Conservation (phyloP, 345 rosid species). For the Isatis tinctoria region DNA sequence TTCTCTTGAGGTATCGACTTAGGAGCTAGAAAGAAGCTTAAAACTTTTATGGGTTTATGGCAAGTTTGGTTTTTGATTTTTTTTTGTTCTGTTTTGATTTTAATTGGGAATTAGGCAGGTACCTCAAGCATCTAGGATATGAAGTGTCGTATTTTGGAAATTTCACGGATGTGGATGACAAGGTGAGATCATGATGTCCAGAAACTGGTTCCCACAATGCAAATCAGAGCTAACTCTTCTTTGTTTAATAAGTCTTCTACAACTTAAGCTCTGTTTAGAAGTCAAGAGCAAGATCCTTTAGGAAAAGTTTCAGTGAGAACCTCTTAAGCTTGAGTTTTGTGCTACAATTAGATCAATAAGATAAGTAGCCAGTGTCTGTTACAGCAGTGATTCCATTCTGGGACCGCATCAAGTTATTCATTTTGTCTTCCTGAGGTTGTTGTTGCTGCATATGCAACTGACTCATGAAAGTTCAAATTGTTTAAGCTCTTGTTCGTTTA, state of each 20-base stretch:
- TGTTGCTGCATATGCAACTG: neutral
- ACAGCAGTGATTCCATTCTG: neutral
- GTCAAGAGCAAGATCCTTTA: too few species aligned
- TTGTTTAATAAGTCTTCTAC: neutral
- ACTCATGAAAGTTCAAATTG: slow-evolving; percentile 34
- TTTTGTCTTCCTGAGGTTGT: too few species aligned
- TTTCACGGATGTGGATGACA: slow-evolving; percentile 98
- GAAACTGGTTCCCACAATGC: too few species aligned
- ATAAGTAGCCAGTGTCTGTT: neutral
- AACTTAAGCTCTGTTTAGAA: neutral
- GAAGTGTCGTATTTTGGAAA: slow-evolving; percentile 84
- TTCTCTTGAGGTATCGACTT: slow-evolving; percentile 64
- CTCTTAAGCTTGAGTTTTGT: neutral
- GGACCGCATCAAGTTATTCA: too few species aligned
- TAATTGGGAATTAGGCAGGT: slow-evolving; percentile 69
- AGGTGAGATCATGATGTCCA: slow-evolving; percentile 48
- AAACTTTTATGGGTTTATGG: neutral
- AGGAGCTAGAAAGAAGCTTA: neutral
- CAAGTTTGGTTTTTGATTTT: slow-evolving; percentile 19
- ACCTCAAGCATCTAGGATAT: slow-evolving; percentile 86
- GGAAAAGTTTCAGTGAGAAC: neutral
- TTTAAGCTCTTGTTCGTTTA: too few species aligned
- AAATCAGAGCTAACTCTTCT: slow-evolving; percentile 2
- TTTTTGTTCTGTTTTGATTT: neutral
- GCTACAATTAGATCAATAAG: neutral